phyloP scores from a whole-genome alignment of 2,329 filamentous ascomycete species.

The Fusarium nodosum region DNA sequence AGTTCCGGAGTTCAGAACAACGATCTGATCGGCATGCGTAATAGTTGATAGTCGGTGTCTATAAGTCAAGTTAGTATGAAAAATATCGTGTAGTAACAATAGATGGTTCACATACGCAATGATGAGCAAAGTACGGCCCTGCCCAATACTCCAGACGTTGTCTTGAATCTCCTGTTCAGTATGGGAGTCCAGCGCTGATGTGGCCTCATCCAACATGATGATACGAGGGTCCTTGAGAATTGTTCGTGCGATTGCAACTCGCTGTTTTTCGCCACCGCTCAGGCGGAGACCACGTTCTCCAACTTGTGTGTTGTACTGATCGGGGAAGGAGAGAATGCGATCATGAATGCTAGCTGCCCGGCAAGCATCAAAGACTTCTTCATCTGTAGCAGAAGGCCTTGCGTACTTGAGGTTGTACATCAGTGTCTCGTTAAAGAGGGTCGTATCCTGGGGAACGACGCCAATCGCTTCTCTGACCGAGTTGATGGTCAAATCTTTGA shows the following conservation, averaged over 20 bases:
- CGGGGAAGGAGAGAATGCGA: slow-evolving; percentile 88
- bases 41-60: slow-evolving; percentile 87
- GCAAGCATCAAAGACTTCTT: slow-evolving; percentile 86
- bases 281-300: slow-evolving; percentile 89
- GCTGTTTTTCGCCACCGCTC: slow-evolving; percentile 92
- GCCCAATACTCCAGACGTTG: slow-evolving; percentile 83
- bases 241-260: slow-evolving; percentile 91
- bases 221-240: slow-evolving; percentile 93
- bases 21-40: slow-evolving; percentile 86
- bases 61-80: slow-evolving; percentile 40
- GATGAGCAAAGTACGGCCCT: slow-evolving; percentile 91
- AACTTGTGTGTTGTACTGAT: slow-evolving; percentile 89
- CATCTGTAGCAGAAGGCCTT: slow-evolving; percentile 82
- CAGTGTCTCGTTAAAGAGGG: slow-evolving; percentile 92
- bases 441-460: slow-evolving; percentile 96
- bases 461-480: slow-evolving; percentile 93
- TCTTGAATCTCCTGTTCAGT: slow-evolving; percentile 95
- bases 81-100: neutral
- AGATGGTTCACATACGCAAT: slow-evolving; percentile 77
- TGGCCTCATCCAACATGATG: slow-evolving; percentile 94
- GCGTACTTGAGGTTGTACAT: slow-evolving; percentile 97
- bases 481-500: slow-evolving; percentile 90
- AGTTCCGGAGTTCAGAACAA: slow-evolving; percentile 81
- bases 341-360: slow-evolving; percentile 92
- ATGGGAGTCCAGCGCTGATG: slow-evolving; percentile 89